phyloP scores from a whole-genome alignment of 1,284 basidiomycete species.

The Uromyces viciae-fabae region DNA sequence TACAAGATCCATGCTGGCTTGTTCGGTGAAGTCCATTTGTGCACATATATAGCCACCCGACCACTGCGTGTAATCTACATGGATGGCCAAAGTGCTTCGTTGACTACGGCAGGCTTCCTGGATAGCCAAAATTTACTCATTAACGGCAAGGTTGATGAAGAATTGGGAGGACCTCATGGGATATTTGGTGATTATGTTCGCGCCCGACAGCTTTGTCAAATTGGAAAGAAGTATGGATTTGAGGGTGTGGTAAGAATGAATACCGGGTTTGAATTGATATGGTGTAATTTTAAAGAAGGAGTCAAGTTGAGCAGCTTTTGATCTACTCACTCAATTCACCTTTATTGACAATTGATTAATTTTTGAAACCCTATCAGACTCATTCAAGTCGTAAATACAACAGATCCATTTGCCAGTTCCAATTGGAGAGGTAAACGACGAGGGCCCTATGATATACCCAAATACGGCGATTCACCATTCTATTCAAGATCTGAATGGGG shows the following conservation, averaged over 20 bases:
- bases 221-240: slow-evolving; percentile 32
- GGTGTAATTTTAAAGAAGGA: slow-evolving; percentile 46
- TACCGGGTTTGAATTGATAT: slow-evolving; percentile 48
- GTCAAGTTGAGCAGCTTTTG: slow-evolving; percentile 45
- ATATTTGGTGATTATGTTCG: slow-evolving; percentile 31
- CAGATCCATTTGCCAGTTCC: slow-evolving; percentile 5
- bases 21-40: slow-evolving; percentile 46
- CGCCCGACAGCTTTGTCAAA: slow-evolving; percentile 37
- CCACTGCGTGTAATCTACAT: slow-evolving; percentile 59
- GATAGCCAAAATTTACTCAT: slow-evolving; percentile 59
- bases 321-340: slow-evolving; percentile 65
- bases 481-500: slow-evolving; percentile 47
- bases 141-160: slow-evolving; percentile 52
- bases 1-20: slow-evolving; percentile 22
- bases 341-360: slow-evolving; percentile 55
- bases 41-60: slow-evolving; percentile 56
- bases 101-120: slow-evolving; percentile 55
- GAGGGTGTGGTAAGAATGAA: slow-evolving; percentile 48
- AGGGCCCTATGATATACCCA: background rate
- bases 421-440: background rate
- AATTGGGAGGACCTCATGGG: background rate
- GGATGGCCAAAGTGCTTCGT: slow-evolving; percentile 58
- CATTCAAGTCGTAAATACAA: slow-evolving; percentile 14
- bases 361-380: background rate
- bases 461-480: background rate